Evolutionary conservation across 768 basidiomycete species (phyloP).

Genomic region (Leccinum ochraceum): DNA sequence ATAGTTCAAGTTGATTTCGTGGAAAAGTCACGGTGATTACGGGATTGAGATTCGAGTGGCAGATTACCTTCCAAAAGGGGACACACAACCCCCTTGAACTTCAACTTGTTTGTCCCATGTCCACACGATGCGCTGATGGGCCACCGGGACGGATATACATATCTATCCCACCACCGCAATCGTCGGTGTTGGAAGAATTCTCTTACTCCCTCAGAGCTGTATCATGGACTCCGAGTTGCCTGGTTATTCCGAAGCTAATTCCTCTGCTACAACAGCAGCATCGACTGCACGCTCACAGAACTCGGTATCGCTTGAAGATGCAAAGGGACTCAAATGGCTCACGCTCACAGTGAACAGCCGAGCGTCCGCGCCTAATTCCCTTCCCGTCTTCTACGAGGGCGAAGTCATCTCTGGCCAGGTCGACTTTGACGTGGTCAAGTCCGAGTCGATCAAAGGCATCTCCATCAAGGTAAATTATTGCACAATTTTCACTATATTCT

Average conservation of each 20-base stretch:
- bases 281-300: conserved; percentile 33
- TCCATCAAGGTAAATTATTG: conserved; percentile 42
- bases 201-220: background rate
- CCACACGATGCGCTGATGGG: too few species aligned
- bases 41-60: too few species aligned
- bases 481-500: background rate
- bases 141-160: too few species aligned
- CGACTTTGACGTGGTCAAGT: conserved; percentile 49
- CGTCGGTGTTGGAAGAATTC: background rate
- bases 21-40: too few species aligned
- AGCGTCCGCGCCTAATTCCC: conserved; percentile 35
- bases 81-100: too few species aligned
- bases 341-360: conserved; percentile 47
- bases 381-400: conserved; percentile 49
- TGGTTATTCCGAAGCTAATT: conserved; percentile 15
- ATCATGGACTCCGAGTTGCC: conserved; percentile 20
- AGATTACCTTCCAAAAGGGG: too few species aligned
- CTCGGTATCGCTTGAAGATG: conserved; percentile 43
- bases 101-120: too few species aligned
- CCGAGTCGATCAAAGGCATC: conserved; percentile 50
- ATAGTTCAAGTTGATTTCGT: too few species aligned
- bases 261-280: background rate
- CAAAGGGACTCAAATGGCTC: conserved; percentile 46
- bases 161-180: too few species aligned
- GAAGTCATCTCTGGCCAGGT: conserved; percentile 53